phyloP scores from a whole-genome alignment of 805 yeast genomes.

The Metschnikowia amazonensis region DNA sequence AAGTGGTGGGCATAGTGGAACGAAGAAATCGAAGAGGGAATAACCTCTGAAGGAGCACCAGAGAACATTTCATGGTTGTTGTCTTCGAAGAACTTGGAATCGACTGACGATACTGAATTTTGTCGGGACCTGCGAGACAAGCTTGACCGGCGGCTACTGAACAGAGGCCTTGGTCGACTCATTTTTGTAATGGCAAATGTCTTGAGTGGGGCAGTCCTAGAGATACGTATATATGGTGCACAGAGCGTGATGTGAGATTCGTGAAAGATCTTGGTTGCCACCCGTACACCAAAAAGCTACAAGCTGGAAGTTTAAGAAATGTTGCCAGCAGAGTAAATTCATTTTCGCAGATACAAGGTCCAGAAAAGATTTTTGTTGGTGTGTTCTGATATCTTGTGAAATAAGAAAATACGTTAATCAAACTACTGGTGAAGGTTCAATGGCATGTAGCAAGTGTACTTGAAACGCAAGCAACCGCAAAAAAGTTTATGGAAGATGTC shows the following conservation, averaged over 20 bases:
- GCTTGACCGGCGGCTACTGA: conserved; percentile 25
- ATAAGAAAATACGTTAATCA: not conserved
- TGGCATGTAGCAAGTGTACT: not conserved
- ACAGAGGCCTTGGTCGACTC: conserved; percentile 10
- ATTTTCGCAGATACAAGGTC: no score
- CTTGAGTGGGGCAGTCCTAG: not conserved
- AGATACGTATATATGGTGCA: not conserved
- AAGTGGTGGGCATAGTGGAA: conserved; percentile 68
- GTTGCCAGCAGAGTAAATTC: no score
- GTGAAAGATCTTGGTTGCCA: not conserved
- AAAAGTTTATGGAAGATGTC: not conserved
- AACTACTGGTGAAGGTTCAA: not conserved
- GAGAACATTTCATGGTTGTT: conserved; percentile 69
- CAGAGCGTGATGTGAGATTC: not conserved
- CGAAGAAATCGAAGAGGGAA: conserved; percentile 74
- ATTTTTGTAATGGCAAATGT: not conserved
- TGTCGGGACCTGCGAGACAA: conserved; percentile 28
- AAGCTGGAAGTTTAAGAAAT: no score
- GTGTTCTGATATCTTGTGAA: not conserved
- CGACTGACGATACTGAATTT: conserved; percentile 32
- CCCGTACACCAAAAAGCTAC: conserved; percentile 1
- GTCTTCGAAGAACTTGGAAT: conserved; percentile 44
- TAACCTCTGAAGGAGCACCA: conserved; percentile 71
- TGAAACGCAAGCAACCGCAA: no score
- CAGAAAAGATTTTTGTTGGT: no score